These are phyloP conservation scores for Aspergillus wentii DNA, from an alignment of 495 filamentous ascomycete species.

Conservation along the genomic window DNA sequence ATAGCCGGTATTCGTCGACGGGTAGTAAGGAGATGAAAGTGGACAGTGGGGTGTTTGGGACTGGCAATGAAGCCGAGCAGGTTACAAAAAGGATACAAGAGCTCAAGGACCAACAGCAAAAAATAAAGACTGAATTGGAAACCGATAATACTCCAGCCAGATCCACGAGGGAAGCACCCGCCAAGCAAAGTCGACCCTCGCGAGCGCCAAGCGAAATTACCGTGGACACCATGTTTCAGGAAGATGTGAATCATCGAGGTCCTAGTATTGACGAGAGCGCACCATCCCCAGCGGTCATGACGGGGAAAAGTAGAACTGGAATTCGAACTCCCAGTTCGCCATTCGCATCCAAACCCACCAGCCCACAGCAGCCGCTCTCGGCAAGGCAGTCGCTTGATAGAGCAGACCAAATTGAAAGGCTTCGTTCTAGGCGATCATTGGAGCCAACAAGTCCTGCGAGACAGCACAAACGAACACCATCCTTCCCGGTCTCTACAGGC, in stretches of 20 bases:
- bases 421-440: slow-evolving; percentile 29
- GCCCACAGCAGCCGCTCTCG: slow-evolving; percentile 30
- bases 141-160: slow-evolving; percentile 28
- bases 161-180: slow-evolving; percentile 22
- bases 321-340: slow-evolving; percentile 39
- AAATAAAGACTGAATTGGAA: slow-evolving; percentile 36
- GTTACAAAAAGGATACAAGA: slow-evolving; percentile 47
- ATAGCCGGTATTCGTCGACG: slow-evolving; percentile 36
- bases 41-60: slow-evolving; percentile 28
- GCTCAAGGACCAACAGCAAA: slow-evolving; percentile 47
- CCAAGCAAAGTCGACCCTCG: slow-evolving; percentile 19
- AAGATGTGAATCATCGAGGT: slow-evolving; percentile 16
- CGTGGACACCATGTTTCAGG: slow-evolving; percentile 14
- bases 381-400: slow-evolving; percentile 33
- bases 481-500: slow-evolving; percentile 26
- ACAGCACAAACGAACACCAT: slow-evolving; percentile 36
- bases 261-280: slow-evolving; percentile 67
- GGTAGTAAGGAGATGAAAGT: slow-evolving; percentile 30
- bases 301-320: slow-evolving; percentile 44
- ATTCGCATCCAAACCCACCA: slow-evolving; percentile 40
- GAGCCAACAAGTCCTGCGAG: slow-evolving; percentile 33
- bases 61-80: slow-evolving; percentile 36
- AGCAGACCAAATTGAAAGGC: slow-evolving; percentile 27
- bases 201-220: slow-evolving; percentile 22
- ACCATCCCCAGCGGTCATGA: slow-evolving; percentile 61